A percentile compares a stretch with the other conserved stretches of the same genome.
phyloP scores from a whole-genome alignment of 1,284 basidiomycete genomes.

The Chondrostereum purpureum region DNA sequence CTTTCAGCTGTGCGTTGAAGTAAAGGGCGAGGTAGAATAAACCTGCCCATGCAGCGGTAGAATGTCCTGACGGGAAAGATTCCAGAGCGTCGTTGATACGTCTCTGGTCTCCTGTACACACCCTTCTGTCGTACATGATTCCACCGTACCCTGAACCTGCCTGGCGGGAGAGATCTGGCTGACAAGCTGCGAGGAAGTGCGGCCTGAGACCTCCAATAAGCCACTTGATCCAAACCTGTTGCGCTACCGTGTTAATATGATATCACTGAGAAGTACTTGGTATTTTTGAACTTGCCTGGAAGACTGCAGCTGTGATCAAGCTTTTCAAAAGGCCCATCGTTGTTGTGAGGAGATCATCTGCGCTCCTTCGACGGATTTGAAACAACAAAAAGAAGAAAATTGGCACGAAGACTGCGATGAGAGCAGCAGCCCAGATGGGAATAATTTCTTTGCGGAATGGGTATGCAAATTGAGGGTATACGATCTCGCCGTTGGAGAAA shows the following conservation, averaged over 20 bases:
- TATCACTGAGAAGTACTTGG: neutral
- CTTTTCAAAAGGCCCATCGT: constrained; percentile 48
- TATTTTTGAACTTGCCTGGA: constrained; percentile 17
- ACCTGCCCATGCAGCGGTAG: constrained; percentile 44
- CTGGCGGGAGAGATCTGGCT: constrained; percentile 33
- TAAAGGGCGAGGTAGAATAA: constrained; percentile 49
- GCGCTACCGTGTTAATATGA: constrained; percentile 14
- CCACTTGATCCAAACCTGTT: constrained; percentile 52
- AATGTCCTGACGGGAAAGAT: constrained; percentile 43
- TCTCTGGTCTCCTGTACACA: constrained; percentile 47
- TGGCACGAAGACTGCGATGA: constrained; percentile 47
- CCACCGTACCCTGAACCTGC: constrained; percentile 37
- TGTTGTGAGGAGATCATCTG: constrained; percentile 41
- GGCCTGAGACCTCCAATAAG: constrained; percentile 45
- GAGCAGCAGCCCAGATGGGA: constrained; percentile 45
- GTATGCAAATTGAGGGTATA: constrained; percentile 33
- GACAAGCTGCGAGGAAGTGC: constrained; percentile 46
- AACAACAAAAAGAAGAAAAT: constrained; percentile 46
- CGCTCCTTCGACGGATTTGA: constrained; percentile 38
- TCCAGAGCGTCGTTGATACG: constrained; percentile 49
- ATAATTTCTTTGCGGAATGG: constrained; percentile 45
- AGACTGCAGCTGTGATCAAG: constrained; percentile 28
- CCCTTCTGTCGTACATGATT: constrained; percentile 41
- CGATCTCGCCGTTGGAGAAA: constrained; percentile 30
- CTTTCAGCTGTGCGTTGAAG: constrained; percentile 53